Evolutionary conservation across 2,329 filamentous ascomycete species (phyloP).

Genomic region (Aspergillus tamarii): DNA sequence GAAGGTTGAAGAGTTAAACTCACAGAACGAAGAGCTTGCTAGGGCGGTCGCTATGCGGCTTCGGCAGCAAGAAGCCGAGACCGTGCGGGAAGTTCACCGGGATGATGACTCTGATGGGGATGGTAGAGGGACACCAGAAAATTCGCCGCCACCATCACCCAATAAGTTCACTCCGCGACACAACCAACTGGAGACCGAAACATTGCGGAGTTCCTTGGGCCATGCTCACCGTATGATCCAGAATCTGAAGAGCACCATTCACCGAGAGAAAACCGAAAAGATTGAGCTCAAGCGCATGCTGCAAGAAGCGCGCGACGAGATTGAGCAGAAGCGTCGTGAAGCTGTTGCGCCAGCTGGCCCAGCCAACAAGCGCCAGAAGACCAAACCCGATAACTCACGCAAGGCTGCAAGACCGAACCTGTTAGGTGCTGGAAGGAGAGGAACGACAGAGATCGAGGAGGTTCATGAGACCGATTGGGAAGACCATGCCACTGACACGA

Average conservation of each 20-base stretch:
- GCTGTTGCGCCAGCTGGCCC: constrained; percentile 48
- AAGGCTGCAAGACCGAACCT: constrained; percentile 73
- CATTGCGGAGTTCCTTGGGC: constrained; percentile 87
- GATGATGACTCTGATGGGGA: constrained; percentile 67
- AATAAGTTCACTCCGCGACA: constrained; percentile 90
- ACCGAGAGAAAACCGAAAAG: constrained; percentile 98
- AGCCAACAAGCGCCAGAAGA: constrained; percentile 60
- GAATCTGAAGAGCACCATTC: constrained; percentile 89
- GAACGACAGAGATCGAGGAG: constrained; percentile 75
- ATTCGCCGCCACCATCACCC: constrained; percentile 87
- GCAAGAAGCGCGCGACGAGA: constrained; percentile 90
- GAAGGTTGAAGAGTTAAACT: constrained; percentile 83
- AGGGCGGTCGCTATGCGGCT: constrained; percentile 77
- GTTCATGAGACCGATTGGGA: constrained; percentile 85
- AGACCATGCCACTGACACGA: constrained; percentile 68
- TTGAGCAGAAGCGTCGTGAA: constrained; percentile 68
- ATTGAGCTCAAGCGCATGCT: constrained; percentile 92
- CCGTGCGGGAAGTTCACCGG: constrained; percentile 61
- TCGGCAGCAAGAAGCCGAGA: constrained; percentile 67
- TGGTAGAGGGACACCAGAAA: constrained; percentile 77
- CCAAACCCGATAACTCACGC: constrained; percentile 71
- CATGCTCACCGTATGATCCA: constrained; percentile 97
- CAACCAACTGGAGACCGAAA: constrained; percentile 91
- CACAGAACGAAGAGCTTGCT: constrained; percentile 89
- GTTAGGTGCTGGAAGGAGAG: constrained; percentile 74